A percentile compares a stretch with the other conserved stretches of the same genome.
Evolutionary conservation across 2,329 filamentous ascomycete species (phyloP).

Genomic region (Botryosphaeria dothidea): DNA sequence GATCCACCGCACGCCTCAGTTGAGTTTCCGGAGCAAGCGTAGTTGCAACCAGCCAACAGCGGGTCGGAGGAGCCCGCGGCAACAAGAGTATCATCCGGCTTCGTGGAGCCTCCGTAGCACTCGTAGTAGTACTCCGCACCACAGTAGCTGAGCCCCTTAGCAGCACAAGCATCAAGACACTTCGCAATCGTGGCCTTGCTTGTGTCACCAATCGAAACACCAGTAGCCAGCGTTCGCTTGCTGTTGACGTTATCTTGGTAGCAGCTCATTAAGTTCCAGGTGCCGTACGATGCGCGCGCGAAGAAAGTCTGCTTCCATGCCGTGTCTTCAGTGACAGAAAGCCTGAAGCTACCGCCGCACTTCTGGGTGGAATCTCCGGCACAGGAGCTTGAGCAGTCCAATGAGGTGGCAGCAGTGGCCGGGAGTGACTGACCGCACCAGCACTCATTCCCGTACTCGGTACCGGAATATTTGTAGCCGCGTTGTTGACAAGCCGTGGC

Average conservation of each 20-base stretch:
- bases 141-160: constrained; percentile 27
- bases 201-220: background rate
- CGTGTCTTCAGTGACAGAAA: constrained; percentile 7
- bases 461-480: constrained; percentile 30
- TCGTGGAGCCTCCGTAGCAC: constrained; percentile 35
- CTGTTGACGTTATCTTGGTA: constrained; percentile 6
- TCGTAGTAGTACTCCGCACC: constrained; percentile 33
- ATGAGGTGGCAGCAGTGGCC: background rate
- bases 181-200: background rate
- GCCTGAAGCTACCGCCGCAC: constrained; percentile 8
- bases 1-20: constrained; percentile 10
- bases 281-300: background rate
- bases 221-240: background rate
- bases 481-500: constrained; percentile 12
- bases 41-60: constrained; percentile 1
- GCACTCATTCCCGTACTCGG: constrained; percentile 34
- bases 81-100: constrained; percentile 19
- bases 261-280: constrained; percentile 2
- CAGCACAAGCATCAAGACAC: constrained; percentile 11
- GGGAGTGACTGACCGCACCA: constrained; percentile 36
- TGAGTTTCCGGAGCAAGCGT: constrained; percentile 13
- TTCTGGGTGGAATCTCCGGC: background rate
- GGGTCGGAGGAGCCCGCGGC: background rate
- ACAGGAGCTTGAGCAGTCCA: constrained; percentile 9
- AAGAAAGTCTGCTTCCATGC: constrained; percentile 1